These are phyloP conservation scores for Calonectria crousiana DNA, from an alignment of 2,329 filamentous ascomycete genomes.

Conservation along the genomic window DNA sequence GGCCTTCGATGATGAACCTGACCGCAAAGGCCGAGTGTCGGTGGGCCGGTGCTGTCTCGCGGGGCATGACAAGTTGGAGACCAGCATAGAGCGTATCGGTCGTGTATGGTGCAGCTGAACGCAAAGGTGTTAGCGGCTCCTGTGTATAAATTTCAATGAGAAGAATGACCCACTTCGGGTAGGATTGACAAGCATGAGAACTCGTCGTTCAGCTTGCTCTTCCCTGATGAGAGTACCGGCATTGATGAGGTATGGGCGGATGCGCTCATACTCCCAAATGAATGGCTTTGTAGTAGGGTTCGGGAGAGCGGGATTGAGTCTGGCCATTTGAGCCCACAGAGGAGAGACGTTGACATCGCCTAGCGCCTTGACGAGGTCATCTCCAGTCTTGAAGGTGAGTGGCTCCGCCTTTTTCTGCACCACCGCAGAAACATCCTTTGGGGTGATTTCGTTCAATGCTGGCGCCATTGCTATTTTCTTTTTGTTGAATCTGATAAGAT, in stretches of 20 bases:
- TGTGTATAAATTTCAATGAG: neutral
- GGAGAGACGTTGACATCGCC: conserved; percentile 41
- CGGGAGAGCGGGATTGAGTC: conserved; percentile 58
- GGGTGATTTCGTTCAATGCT: neutral
- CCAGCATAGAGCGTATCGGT: conserved; percentile 70
- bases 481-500: neutral
- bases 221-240: conserved; percentile 51
- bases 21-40: conserved; percentile 67
- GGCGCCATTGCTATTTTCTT: neutral
- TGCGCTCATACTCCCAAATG: conserved; percentile 52
- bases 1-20: conserved; percentile 68
- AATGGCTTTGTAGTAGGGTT: conserved; percentile 55
- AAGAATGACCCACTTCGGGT: conserved; percentile 52
- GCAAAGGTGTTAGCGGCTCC: neutral
- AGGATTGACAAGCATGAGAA: conserved; percentile 56
- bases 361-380: neutral
- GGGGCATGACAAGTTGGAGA: conserved; percentile 66
- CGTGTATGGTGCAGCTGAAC: conserved; percentile 58
- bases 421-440: neutral
- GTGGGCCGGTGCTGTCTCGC: conserved; percentile 66
- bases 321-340: conserved; percentile 61
- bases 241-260: conserved; percentile 46
- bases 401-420: neutral
- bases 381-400: neutral
- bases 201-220: conserved; percentile 54